A percentile compares a stretch with the other conserved stretches of the same genome.
These are phyloP conservation scores for Heritiera littoralis DNA, from an alignment of 345 rosid genomes.

Conservation along the genomic window DNA sequence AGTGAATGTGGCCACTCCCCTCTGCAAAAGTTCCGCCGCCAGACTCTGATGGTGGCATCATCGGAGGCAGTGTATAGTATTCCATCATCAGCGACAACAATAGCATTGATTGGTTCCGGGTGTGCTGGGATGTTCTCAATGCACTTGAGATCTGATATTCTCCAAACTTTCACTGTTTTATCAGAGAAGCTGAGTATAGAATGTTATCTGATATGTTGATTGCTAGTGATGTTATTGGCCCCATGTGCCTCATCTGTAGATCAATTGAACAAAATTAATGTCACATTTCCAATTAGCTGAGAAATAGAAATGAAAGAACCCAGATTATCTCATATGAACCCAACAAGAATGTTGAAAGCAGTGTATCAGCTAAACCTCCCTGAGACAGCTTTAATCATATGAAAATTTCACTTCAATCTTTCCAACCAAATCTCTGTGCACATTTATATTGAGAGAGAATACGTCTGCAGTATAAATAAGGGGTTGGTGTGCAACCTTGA, in stretches of 20 bases:
- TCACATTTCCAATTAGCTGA: neutral
- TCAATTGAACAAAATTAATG: constrained; percentile 1
- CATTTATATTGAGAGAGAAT: neutral
- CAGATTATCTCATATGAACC: neutral
- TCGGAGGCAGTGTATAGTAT: constrained; percentile 59
- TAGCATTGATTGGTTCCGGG: constrained; percentile 45
- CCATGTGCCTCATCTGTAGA: constrained; percentile 45
- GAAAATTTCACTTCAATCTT: neutral
- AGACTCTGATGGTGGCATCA: constrained; percentile 50
- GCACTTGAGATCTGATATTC: constrained; percentile 51
- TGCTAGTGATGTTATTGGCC: constrained; percentile 51
- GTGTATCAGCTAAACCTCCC: too few species aligned
- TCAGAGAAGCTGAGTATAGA: constrained; percentile 55
- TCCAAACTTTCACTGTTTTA: neutral
- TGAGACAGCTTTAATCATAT: neutral
- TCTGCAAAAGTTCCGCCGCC: constrained; percentile 42
- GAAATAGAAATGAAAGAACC: neutral
- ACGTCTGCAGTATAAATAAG: neutral
- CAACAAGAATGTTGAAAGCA: neutral
- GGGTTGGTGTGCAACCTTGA: neutral
- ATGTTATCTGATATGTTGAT: constrained; percentile 44
- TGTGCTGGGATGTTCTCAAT: constrained; percentile 58
- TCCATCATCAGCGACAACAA: constrained; percentile 37
- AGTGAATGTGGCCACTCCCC: constrained; percentile 44
- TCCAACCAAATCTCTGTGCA: neutral